phyloP scores from a whole-genome alignment of 345 rosid genomes.

The Lumnitzera littorea region DNA sequence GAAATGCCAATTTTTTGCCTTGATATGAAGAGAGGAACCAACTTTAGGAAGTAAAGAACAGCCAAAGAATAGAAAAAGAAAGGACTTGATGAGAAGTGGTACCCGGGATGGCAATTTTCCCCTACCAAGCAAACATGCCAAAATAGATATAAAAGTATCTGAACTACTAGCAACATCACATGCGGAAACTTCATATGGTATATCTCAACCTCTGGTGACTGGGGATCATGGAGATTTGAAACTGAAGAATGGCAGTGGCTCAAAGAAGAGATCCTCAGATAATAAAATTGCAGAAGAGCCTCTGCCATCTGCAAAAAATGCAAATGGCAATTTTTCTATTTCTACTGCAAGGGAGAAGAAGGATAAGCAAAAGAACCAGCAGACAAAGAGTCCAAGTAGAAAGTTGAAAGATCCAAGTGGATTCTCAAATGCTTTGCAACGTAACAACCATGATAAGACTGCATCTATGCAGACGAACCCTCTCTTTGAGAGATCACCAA shows the following conservation, averaged over 20 bases:
- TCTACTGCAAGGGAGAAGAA: slow-evolving; percentile 32
- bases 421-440: slow-evolving; percentile 13
- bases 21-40: slow-evolving; percentile 39
- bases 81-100: slow-evolving; percentile 43
- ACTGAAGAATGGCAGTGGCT: slow-evolving; percentile 2
- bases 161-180: slow-evolving; percentile 27
- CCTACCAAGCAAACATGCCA: slow-evolving; percentile 45
- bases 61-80: slow-evolving; percentile 77
- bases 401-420: slow-evolving; percentile 47
- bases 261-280: slow-evolving; percentile 19
- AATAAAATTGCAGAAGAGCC: slow-evolving; percentile 31
- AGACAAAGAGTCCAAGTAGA: slow-evolving; percentile 31
- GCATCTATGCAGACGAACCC: slow-evolving; percentile 31
- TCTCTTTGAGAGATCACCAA: slow-evolving; percentile 35
- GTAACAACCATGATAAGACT: slow-evolving; percentile 21
- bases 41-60: slow-evolving; percentile 41
- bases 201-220: slow-evolving; percentile 24
- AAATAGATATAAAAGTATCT: slow-evolving; percentile 28
- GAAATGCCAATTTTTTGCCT: too few relatives aligned
- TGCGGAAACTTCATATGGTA: slow-evolving; percentile 23
- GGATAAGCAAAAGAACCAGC: slow-evolving; percentile 42
- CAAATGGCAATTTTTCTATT: slow-evolving; percentile 36
- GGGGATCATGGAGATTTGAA: slow-evolving; percentile 30
- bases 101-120: slow-evolving; percentile 40
- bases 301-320: slow-evolving; percentile 24